phyloP scores from a whole-genome alignment of 495 filamentous ascomycete genomes.

The Astrothelium subdiscretum region DNA sequence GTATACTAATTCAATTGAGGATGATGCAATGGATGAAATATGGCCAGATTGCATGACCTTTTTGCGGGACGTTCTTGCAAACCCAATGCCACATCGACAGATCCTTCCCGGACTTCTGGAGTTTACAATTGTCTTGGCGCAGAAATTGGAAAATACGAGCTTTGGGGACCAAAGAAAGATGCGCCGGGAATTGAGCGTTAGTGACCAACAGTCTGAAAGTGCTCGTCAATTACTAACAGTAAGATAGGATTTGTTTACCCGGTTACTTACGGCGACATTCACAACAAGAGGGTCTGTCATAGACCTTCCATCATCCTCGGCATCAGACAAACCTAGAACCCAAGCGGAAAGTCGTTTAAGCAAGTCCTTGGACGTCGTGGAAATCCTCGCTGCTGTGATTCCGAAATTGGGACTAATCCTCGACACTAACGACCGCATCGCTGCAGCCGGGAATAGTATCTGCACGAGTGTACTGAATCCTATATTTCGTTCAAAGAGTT shows the following conservation, averaged over 20 bases:
- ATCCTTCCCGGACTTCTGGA: slow-evolving; percentile 78
- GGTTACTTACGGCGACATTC: slow-evolving; percentile 81
- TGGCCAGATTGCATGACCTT: slow-evolving; percentile 93
- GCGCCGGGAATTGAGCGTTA: slow-evolving; percentile 81
- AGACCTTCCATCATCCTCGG: neutral
- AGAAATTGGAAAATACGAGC: slow-evolving; percentile 94
- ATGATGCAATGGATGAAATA: slow-evolving; percentile 98
- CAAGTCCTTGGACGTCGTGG: slow-evolving; percentile 48
- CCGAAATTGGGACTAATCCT: slow-evolving; percentile 78
- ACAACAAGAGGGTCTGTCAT: slow-evolving; percentile 43
- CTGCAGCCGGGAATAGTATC: slow-evolving; percentile 63
- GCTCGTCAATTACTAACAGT: slow-evolving; percentile 6
- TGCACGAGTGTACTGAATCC: slow-evolving; percentile 76
- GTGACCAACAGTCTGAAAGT: slow-evolving; percentile 23
- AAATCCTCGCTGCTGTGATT: slow-evolving; percentile 65
- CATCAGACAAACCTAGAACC: neutral
- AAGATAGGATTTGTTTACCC: slow-evolving; percentile 70
- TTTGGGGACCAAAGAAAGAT: slow-evolving; percentile 93
- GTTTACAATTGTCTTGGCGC: slow-evolving; percentile 76
- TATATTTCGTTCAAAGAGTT: slow-evolving; percentile 70
- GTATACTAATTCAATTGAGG: slow-evolving; percentile 80
- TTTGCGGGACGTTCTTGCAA: slow-evolving; percentile 75
- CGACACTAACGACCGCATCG: slow-evolving; percentile 73
- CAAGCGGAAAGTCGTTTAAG: neutral
- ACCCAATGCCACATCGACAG: slow-evolving; percentile 90